Evolutionary conservation across 306 rosid genomes (phyloP).

Genomic region (Lathyrus sativus): DNA sequence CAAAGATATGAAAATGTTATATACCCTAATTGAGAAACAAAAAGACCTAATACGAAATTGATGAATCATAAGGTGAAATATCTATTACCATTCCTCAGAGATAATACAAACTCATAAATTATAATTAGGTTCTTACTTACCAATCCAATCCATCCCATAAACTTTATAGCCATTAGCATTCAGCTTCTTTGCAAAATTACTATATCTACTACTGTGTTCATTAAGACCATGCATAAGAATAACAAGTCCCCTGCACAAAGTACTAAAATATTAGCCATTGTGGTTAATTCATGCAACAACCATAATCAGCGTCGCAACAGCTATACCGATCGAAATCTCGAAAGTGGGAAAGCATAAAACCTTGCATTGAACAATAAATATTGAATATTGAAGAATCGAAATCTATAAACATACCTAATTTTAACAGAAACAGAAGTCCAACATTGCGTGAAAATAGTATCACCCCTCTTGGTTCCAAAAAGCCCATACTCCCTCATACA

Average conservation of each 20-base stretch:
- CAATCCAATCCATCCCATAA: conserved; percentile 97
- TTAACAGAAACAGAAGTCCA: conserved; percentile 64
- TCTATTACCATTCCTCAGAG: conserved; percentile 7
- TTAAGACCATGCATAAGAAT: conserved; percentile 88
- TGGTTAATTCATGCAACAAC: too few species aligned
- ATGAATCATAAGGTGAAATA: conserved; percentile 19
- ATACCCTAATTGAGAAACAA: background rate
- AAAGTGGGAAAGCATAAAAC: too few species aligned
- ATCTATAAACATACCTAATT: conserved; percentile 59
- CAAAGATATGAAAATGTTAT: conserved; percentile 12
- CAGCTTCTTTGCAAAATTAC: conserved; percentile 74
- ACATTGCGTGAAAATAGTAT: conserved; percentile 74
- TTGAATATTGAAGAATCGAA: background rate
- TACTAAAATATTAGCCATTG: conserved; percentile 15
- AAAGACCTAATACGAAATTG: conserved; percentile 23
- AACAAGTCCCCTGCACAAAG: conserved; percentile 78
- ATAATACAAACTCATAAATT: conserved; percentile 8
- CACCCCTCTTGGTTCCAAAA: conserved; percentile 58
- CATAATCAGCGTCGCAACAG: too few species aligned
- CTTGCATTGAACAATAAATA: background rate
- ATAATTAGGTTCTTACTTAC: conserved; percentile 49
- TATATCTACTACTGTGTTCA: conserved; percentile 93
- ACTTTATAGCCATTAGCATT: conserved; percentile 84
- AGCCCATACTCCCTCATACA: conserved; percentile 58
- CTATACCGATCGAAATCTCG: too few species aligned